Evolutionary conservation across 352 stramenopile species (phyloP), one percentile per base, ranked within the genome.

Genomic region (Labyrinthula sp.): DNA sequence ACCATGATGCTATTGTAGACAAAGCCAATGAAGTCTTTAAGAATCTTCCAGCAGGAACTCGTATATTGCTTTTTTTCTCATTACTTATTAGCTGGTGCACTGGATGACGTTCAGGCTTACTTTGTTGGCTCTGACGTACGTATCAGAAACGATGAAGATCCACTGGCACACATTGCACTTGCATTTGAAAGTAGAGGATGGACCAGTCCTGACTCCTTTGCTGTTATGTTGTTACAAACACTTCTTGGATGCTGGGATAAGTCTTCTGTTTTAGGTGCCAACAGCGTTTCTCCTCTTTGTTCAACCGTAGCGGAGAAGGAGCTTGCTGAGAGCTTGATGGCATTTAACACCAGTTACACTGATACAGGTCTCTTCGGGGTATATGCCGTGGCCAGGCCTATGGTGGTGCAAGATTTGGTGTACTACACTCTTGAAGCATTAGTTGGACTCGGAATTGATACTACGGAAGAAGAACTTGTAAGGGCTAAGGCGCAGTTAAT

Each of bases 291-390:
- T 25, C 82, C 88, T 58, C 67, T 97, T n/a, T 89, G 84, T 47
- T 77, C 94, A 66, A 79, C 87, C 52, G 71, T 97, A 4, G 86
- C 87, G 8, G 69, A 87, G 58, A 76, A 90, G 60, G 82, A 95
- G 62, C 68, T 93, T 24, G 87, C 82, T 29, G 85, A 97, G 70
- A 93, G 75, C 37, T 88, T 94, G 67, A 92, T 84, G 62, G 91
- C 85, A 21, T 98, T 99, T 72, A 97, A 97, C 73, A 97, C 87
- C 48, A 95, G 82, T 70, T 99, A 99, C 75, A 94, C 97, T 69
- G 91, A 99, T 66, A 97, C 86, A 27, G 89, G 89, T 48, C 73
- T 99, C 24, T 97, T 99, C 61, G 91, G 90, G 49, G 70, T 98
- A 27, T 97, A 98, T 70, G 75, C 82, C 39, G 79, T 95, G 46